Base-by-base conservation (phyloP, 2,329 filamentous ascomycete species). In the Pestalotiopsis sp. region DNA sequence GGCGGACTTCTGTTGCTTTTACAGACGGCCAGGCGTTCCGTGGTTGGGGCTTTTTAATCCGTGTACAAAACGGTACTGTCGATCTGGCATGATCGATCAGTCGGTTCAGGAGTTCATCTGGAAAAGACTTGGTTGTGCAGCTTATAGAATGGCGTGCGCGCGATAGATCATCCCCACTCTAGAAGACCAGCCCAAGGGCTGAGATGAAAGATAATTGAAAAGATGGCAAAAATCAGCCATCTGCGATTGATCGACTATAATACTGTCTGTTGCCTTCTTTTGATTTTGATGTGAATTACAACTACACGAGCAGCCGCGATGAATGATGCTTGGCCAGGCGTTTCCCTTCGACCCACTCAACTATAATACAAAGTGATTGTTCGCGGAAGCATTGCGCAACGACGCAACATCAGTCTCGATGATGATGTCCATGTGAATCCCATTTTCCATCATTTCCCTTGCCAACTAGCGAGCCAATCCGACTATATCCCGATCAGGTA, bases 51-150 rank as follows among this genome's bases (percentile, higher is more conserved):
- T 23, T 36, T 36, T 9, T 56, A 52, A 27, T 49, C 25, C 52
- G 17, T 62, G 66, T 67, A 67, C 59, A 63, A 62, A 67, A 49
- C 57, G 58, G 39, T 27, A 58, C 25, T 45, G 17, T 17, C 36
- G 49, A 41, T 39, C 25, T 67, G 57, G 57, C 25, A 45, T 36
- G 66, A 58, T 67, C 59, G 66, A 58, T 67, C 41, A 57, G 41
- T 52, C n/a, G 64, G 65, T 60, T 31, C n/a, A 38, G 59, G 52
- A 38, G 67, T 73, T 73, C 76, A 68, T 41, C 0, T 14, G 59
- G 17, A 36, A 62, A 62, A 36, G 31, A 20, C n/a, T 38, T 36
- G 31, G 31, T 36, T 36, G 59, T 39, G 31, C 27, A 62, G 25
- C 59, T 62, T 20, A 36, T 62, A 62, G 59, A 36, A 62, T 39